Base-by-base conservation (phyloP, 225 moss, liverwort and hornwort genomes). In the Thuidium tamariscinum region DNA sequence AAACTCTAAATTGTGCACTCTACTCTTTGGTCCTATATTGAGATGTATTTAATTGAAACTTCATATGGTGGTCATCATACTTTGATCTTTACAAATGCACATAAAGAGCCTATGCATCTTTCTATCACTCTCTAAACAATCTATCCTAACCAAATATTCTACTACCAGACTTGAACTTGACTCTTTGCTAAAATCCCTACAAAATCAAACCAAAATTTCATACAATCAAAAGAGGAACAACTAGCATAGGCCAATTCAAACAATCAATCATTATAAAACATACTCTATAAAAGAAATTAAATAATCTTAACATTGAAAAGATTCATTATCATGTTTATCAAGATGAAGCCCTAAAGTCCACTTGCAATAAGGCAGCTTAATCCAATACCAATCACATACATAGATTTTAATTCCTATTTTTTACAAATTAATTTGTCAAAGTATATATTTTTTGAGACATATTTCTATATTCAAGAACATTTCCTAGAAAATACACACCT, bases 1-100 rank as follows among this genome's bases (percentile, higher is more conserved):
- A n/a, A n/a, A n/a, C n/a, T n/a, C 7, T 37, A 39, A 67, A 68
- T 0, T 68, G 0, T 0, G 7, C 23, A 68, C 23, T 23, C 39
- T 39, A 37, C 1, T 68, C 13, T 67, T 37, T 2, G 0, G 1
- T 67, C 37, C 7, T 7, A 22, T 7, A 66, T 0, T 36, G 0
- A 3, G 0, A 36, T 1, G 0, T 21, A 3, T 36, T 6, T 21
- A 34, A n/a, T n/a, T n/a, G 20, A 65, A 5, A 65, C 21, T 36
- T 66, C 36, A 36, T 5, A n/a, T 20, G 36, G 36, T 2, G 3
- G 0, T 66, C 6, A 11, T 66, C 2, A 36, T 36, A 36, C 36
- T 11, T 21, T 0, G 0, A 66, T 20, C 6, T 21, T 11, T 66
- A 5, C 3, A 1, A 66, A 66, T 12, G 21, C 12, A 66, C 3